Evolutionary conservation across 2,329 filamentous ascomycete genomes (phyloP).

Genomic region (Scytalidium lignicola): DNA sequence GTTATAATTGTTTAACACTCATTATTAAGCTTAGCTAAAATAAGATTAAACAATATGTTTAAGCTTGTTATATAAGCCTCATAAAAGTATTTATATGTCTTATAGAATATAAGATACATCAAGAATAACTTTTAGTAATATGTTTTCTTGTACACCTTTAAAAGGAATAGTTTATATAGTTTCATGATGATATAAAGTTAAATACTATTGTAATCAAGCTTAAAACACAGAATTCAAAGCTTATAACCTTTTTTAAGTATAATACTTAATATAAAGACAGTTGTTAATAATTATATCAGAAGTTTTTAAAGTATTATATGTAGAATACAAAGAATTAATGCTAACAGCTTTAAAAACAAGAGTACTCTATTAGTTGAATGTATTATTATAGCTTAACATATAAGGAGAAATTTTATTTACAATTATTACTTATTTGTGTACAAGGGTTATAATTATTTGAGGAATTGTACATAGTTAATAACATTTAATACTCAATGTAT

Average conservation of each 20-base stretch:
- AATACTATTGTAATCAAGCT: background rate
- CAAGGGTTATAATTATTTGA: constrained; percentile 1
- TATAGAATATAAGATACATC: constrained; percentile 6
- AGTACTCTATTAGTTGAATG: constrained; percentile 1
- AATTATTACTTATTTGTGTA: constrained; percentile 4
- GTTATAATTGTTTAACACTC: constrained; percentile 1
- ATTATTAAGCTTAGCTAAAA: background rate
- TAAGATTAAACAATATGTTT: constrained; percentile 7
- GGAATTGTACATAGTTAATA: constrained; percentile 3
- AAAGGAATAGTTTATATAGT: constrained; percentile 2
- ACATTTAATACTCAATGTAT: constrained; percentile 1
- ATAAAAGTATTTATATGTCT: constrained; percentile 4
- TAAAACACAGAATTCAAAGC: background rate
- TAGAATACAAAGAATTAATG: background rate
- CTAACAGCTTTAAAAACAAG: background rate
- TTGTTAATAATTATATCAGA: constrained; percentile 1
- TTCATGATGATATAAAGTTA: constrained; percentile 8
- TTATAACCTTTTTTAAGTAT: constrained; percentile 1
- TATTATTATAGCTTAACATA: constrained; percentile 4
- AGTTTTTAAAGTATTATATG: constrained; percentile 5
- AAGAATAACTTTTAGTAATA: constrained; percentile 6
- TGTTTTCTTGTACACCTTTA: constrained; percentile 2
- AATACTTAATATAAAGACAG: constrained; percentile 1
- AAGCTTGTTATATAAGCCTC: constrained; percentile 7
- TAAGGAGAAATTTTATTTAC: constrained; percentile 5